phyloP scores from a whole-genome alignment of 176 grass and related monocot species.

The Paspalum vaginatum region DNA sequence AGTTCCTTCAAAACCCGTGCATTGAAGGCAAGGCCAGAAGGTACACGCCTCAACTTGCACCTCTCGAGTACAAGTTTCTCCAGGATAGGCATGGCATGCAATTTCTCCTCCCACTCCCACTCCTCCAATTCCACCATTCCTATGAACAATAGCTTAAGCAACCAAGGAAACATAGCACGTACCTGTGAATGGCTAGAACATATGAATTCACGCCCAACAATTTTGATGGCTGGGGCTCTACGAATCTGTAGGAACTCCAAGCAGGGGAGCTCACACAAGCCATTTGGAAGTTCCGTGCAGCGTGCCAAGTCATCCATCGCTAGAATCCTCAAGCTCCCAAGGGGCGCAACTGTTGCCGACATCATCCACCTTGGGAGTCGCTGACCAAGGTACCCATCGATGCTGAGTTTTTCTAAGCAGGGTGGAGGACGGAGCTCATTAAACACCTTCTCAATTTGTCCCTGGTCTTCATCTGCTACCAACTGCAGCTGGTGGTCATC shows the following conservation, averaged over 20 bases:
- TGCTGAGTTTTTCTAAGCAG: neutral
- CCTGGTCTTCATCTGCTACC: neutral
- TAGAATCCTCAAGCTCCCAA: neutral
- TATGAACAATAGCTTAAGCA: neutral
- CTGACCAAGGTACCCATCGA: neutral
- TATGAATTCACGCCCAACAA: constrained; percentile 20
- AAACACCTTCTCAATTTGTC: neutral
- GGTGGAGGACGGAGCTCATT: constrained; percentile 18
- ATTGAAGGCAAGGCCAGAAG: neutral
- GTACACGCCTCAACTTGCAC: neutral
- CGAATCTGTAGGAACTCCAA: neutral
- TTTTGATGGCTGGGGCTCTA: neutral
- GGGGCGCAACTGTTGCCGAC: too few species aligned
- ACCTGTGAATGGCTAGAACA: neutral
- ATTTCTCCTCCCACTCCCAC: neutral
- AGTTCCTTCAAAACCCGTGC: neutral
- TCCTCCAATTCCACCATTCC: neutral
- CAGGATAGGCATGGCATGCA: neutral
- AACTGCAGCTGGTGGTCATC: neutral
- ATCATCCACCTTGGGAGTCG: constrained; percentile 14
- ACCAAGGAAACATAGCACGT: neutral
- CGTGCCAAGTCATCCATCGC: neutral
- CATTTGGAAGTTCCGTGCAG: neutral
- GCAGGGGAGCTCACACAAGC: constrained; percentile 12
- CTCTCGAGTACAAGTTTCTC: neutral